A percentile compares a stretch with the other conserved stretches of the same genome.
Evolutionary conservation across 2,329 filamentous ascomycete genomes (phyloP).

Genomic region (Penicillium sp.): DNA sequence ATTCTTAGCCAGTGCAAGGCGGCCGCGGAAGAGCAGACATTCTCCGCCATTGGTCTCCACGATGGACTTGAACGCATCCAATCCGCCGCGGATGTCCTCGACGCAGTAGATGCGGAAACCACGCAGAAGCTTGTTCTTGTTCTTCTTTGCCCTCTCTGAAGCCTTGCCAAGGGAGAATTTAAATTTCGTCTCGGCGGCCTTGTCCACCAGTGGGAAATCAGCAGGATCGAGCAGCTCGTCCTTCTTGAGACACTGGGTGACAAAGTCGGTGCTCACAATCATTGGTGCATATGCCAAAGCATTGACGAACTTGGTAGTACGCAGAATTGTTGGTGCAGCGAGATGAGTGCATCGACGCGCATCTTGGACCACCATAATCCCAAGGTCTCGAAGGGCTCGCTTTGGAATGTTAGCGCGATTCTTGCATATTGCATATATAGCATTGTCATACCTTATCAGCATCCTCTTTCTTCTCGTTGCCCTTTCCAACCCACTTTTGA

Average conservation of each 20-base stretch:
- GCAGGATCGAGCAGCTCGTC: slow-evolving; percentile 60
- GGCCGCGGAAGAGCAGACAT: slow-evolving; percentile 70
- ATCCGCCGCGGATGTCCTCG: slow-evolving; percentile 69
- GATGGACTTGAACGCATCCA: slow-evolving; percentile 79
- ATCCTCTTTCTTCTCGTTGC: slow-evolving; percentile 64
- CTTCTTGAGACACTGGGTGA: slow-evolving; percentile 68
- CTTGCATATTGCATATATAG: slow-evolving; percentile 1
- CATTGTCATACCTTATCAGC: slow-evolving; percentile 64
- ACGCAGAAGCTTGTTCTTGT: slow-evolving; percentile 69
- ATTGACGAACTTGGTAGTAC: slow-evolving; percentile 89
- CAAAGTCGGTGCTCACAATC: slow-evolving; percentile 70
- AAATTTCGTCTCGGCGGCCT: slow-evolving; percentile 65
- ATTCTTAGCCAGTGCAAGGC: slow-evolving; percentile 62
- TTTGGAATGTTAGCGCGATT: slow-evolving; percentile 35
- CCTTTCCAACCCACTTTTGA: slow-evolving; percentile 66
- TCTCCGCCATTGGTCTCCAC: slow-evolving; percentile 82
- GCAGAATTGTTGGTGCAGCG: slow-evolving; percentile 77
- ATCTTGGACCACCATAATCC: slow-evolving; percentile 74
- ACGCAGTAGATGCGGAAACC: slow-evolving; percentile 81
- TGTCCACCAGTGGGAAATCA: slow-evolving; percentile 65
- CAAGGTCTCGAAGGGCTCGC: slow-evolving; percentile 75
- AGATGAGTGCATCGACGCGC: slow-evolving; percentile 74
- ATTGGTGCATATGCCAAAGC: slow-evolving; percentile 75
- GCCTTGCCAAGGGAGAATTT: slow-evolving; percentile 65
- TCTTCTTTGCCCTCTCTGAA: slow-evolving; percentile 64